These are phyloP conservation scores for Penicillium sp. DNA, from an alignment of 2,329 filamentous ascomycete species.

Conservation along the genomic window DNA sequence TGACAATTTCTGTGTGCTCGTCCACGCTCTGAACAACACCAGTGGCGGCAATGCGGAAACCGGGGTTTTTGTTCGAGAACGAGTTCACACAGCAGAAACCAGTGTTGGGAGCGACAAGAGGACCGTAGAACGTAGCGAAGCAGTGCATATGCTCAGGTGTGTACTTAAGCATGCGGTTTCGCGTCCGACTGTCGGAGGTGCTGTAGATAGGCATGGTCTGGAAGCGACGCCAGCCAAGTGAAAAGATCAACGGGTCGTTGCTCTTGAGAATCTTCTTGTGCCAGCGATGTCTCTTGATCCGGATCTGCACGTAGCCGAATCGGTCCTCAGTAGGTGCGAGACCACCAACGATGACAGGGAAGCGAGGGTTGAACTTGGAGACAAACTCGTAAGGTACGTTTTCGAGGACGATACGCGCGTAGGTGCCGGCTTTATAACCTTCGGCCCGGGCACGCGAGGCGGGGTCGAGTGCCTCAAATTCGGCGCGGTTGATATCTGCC, in stretches of 20 bases:
- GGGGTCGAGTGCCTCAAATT: conserved; percentile 85
- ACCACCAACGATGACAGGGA: conserved; percentile 86
- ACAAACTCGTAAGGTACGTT: conserved; percentile 90
- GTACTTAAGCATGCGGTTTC: conserved; percentile 98
- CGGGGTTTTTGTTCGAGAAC: conserved; percentile 77
- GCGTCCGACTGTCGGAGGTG: conserved; percentile 86
- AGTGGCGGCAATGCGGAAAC: conserved; percentile 91
- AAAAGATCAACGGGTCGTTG: conserved; percentile 95
- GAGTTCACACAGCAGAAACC: conserved; percentile 93
- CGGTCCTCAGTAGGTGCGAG: conserved; percentile 89
- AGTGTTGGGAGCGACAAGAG: conserved; percentile 90
- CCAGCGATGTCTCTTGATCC: conserved; percentile 97
- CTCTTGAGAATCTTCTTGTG: conserved; percentile 99
- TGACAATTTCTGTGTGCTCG: conserved; percentile 94
- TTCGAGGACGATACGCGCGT: conserved; percentile 85
- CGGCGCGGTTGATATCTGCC: conserved; percentile 90
- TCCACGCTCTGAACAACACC: conserved; percentile 93
- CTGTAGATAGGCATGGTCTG: conserved; percentile 90
- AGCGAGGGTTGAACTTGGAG: conserved; percentile 72
- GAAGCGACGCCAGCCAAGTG: conserved; percentile 92
- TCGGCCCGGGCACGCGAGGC: conserved; percentile 78
- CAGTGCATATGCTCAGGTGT: conserved; percentile 99
- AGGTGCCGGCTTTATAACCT: conserved; percentile 87
- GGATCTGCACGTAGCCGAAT: conserved; percentile 90
- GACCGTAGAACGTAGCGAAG: conserved; percentile 92